These are phyloP conservation scores for Hura crepitans DNA, from an alignment of 441 rosid genomes.

Conservation along the genomic window DNA sequence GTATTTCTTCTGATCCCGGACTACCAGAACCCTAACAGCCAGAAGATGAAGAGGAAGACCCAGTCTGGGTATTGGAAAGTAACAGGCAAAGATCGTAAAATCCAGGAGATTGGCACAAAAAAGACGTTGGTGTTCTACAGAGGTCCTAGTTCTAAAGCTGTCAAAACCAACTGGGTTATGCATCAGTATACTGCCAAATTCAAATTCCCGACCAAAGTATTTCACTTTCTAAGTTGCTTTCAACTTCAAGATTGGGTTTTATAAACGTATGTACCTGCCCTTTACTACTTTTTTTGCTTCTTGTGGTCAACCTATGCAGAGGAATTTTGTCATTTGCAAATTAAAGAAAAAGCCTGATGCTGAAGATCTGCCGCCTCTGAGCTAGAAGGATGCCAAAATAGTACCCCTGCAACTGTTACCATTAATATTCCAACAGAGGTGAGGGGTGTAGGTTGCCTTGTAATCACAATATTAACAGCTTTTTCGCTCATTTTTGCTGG, in stretches of 20 bases:
- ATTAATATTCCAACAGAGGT: not conserved
- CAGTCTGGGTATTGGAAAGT: conserved; percentile 19
- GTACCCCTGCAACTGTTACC: too few relatives aligned
- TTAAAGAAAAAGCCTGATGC: not conserved
- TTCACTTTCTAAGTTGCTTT: too few relatives aligned
- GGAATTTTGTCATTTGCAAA: not conserved
- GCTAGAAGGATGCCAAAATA: not conserved
- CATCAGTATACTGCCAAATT: conserved; percentile 41
- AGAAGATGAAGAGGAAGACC: conserved; percentile 19
- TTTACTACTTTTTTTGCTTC: not conserved
- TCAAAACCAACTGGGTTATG: conserved; percentile 50
- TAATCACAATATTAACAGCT: not conserved
- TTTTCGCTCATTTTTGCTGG: not conserved
- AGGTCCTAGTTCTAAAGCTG: conserved; percentile 16
- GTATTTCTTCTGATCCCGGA: conserved; percentile 21
- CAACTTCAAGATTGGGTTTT: too few relatives aligned
- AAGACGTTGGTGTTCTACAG: conserved; percentile 36
- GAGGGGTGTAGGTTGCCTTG: not conserved
- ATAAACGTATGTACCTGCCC: not conserved
- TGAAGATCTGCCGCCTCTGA: not conserved
- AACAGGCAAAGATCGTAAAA: not conserved
- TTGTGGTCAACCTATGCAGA: conserved; percentile 9
- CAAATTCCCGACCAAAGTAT: conserved; percentile 13
- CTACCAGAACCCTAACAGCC: conserved; percentile 7
- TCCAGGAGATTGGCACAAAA: conserved; percentile 33